These are phyloP conservation scores for Hypoxylon sp. DNA, from an alignment of 2,329 filamentous ascomycete species.

Conservation along the genomic window DNA sequence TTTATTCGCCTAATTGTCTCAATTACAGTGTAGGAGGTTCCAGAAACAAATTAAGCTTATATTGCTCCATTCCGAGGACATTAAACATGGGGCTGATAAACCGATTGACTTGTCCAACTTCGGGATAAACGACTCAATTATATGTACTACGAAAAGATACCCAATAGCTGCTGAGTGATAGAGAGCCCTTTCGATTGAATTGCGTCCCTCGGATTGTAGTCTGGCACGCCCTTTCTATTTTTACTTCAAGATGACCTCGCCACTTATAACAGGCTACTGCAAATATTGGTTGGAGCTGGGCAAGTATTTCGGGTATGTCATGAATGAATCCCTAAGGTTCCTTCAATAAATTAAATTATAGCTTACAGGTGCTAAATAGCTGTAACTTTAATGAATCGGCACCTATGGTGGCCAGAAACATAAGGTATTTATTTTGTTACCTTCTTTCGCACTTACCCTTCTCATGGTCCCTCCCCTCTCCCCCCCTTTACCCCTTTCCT, in stretches of 20 bases:
- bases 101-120: neutral
- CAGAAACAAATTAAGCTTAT: slow-evolving; percentile 27
- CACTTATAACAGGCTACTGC: neutral
- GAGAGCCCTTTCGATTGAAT: neutral
- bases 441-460: neutral
- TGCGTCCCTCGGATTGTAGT: neutral
- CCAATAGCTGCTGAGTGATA: neutral
- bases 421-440: neutral
- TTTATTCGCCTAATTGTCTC: slow-evolving; percentile 12
- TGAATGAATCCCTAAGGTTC: too few relatives aligned
- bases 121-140: neutral
- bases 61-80: slow-evolving; percentile 12
- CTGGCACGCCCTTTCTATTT: neutral
- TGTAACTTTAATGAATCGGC: too few relatives aligned
- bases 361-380: too few relatives aligned
- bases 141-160: neutral
- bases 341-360: too few relatives aligned
- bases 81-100: neutral
- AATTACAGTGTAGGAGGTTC: neutral
- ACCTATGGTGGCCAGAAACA: neutral
- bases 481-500: neutral
- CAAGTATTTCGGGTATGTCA: too few relatives aligned
- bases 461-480: neutral
- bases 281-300: neutral
- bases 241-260: neutral